Conservation (phyloP, 306 rosid species). For the Inga leiocalycina region DNA sequence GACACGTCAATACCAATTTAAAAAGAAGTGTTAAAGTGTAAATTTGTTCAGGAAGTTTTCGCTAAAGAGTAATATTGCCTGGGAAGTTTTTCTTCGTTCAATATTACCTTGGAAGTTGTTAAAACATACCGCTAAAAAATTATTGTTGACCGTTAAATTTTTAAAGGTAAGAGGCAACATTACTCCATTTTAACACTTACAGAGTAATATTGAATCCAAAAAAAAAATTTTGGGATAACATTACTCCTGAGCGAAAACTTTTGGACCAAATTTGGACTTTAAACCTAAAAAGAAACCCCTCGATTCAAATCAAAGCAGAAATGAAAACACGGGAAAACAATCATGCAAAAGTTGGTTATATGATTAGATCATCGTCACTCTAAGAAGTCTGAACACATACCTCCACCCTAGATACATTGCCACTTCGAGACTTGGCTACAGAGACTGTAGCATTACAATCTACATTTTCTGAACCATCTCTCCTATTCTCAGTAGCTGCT, state of each 20-base stretch:
- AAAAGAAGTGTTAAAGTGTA: neutral
- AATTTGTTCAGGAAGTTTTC: too few relatives aligned
- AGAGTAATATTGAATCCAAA: too few relatives aligned
- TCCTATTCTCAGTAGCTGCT: slow-evolving; percentile 9
- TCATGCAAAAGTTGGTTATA: slow-evolving; percentile 3
- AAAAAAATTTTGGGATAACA: too few relatives aligned
- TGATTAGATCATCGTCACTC: neutral
- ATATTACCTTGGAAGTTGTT: too few relatives aligned
- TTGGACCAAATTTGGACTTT: rapidly evolving
- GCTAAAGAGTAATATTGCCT: too few relatives aligned
- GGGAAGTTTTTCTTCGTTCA: too few relatives aligned
- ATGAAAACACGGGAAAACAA: neutral
- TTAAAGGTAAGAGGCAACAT: too few relatives aligned
- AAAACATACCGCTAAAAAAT: too few relatives aligned
- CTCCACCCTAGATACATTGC: slow-evolving; percentile 53
- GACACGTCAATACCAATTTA: slow-evolving; percentile 20
- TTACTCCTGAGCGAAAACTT: too few relatives aligned
- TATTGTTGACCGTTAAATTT: too few relatives aligned
- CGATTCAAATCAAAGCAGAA: neutral
- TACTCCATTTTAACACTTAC: rapidly evolving
- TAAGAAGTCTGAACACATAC: slow-evolving; percentile 37
- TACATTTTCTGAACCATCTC: slow-evolving; percentile 51
- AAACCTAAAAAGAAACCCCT: neutral
- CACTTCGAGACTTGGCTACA: slow-evolving; percentile 47
- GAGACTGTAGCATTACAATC: slow-evolving; percentile 52